Percentiles rank a stretch among this genome's conserved stretches.
phyloP scores from a whole-genome alignment of 306 rosid genomes.

The Lathyrus tuberosus region DNA sequence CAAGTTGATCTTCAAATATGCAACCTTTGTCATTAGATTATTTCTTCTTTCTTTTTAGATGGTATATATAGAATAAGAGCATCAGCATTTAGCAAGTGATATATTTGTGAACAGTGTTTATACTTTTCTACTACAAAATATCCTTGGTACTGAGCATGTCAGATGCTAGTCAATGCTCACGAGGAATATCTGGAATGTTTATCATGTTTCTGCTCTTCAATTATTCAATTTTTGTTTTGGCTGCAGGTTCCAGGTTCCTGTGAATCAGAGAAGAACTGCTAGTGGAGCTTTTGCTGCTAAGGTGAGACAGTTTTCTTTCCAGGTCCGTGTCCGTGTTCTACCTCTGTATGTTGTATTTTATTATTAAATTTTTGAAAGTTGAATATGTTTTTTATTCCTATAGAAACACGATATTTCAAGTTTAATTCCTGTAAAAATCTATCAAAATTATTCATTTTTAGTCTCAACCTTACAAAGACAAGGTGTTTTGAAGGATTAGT shows the following conservation, averaged over 20 bases:
- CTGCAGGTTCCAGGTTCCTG: conserved; percentile 68
- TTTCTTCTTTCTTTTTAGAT: conserved; percentile 49
- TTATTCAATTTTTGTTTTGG: conserved; percentile 35
- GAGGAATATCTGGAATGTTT: conserved; percentile 25
- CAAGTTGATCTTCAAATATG: conserved; percentile 39
- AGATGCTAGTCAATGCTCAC: conserved; percentile 34
- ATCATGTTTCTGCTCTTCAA: conserved; percentile 35
- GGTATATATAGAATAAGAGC: conserved; percentile 29
- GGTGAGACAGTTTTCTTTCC: conserved; percentile 47
- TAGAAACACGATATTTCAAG: background rate
- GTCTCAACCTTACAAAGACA: background rate
- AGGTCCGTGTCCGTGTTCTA: conserved; percentile 12
- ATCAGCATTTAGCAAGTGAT: conserved; percentile 1
- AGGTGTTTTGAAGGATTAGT: background rate
- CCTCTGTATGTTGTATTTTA: conserved; percentile 10
- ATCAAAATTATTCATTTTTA: background rate
- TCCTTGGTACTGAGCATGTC: conserved; percentile 20
- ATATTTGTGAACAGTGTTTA: background rate
- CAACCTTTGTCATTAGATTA: conserved; percentile 37
- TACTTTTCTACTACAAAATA: background rate
- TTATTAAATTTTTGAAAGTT: background rate
- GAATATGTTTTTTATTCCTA: background rate
- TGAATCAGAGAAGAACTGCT: conserved; percentile 56
- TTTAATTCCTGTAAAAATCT: background rate
- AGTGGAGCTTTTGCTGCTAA: conserved; percentile 55